Evolutionary conservation across 805 yeast genomes (phyloP).

Genomic region (Barnettozyma wickerhamii): DNA sequence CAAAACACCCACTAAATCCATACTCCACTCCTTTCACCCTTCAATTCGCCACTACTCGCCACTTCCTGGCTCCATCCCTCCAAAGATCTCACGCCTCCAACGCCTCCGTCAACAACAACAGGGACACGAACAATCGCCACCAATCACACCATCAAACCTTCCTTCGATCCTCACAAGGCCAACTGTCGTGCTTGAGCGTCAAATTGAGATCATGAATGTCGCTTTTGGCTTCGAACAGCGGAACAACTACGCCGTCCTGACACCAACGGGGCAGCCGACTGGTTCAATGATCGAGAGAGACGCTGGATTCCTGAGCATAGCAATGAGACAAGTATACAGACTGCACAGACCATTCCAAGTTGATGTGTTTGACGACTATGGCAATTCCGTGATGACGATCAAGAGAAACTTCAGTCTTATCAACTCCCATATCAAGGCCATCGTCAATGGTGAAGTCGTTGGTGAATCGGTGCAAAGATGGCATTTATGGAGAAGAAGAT

Average conservation of each 20-base stretch:
- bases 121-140: background rate
- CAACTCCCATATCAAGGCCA: slow-evolving; percentile 79
- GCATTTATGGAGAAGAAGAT: slow-evolving; percentile 91
- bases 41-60: slow-evolving; percentile 13
- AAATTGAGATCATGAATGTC: slow-evolving; percentile 83
- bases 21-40: no score
- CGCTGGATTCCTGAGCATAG: slow-evolving; percentile 43
- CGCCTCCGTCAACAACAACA: slow-evolving; percentile 8
- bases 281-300: slow-evolving; percentile 86
- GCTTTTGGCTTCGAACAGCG: slow-evolving; percentile 91
- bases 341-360: slow-evolving; percentile 84
- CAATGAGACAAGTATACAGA: slow-evolving; percentile 80
- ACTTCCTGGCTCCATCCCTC: slow-evolving; percentile 6
- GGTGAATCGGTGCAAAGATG: slow-evolving; percentile 92
- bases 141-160: background rate
- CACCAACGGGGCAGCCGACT: slow-evolving; percentile 64
- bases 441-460: slow-evolving; percentile 38
- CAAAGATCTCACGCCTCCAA: background rate
- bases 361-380: slow-evolving; percentile 63
- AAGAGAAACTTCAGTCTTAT: slow-evolving; percentile 83
- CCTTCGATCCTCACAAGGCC: slow-evolving; percentile 46
- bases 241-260: slow-evolving; percentile 70
- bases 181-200: slow-evolving; percentile 80
- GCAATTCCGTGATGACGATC: slow-evolving; percentile 58
- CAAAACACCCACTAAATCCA: no score